phyloP scores from a whole-genome alignment of 352 stramenopile genomes.

The Peronospora belbahrii region DNA sequence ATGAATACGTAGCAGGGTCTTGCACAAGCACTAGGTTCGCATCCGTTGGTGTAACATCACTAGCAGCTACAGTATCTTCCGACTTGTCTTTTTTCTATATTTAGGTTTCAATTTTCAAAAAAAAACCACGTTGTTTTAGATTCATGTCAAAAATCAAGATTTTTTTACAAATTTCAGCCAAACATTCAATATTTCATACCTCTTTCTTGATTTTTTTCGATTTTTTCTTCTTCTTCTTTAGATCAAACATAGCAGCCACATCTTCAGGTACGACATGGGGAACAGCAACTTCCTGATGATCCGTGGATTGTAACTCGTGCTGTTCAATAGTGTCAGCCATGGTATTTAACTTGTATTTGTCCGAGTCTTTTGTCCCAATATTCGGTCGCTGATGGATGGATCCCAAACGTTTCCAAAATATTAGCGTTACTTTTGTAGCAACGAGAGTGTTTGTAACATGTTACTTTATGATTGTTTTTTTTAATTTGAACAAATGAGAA shows the following conservation, averaged over 20 bases:
- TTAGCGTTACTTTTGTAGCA: too few species aligned
- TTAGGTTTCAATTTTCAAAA: too few species aligned
- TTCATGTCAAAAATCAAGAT: too few species aligned
- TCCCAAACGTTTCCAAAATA: too few species aligned
- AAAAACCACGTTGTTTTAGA: too few species aligned
- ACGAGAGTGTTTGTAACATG: too few species aligned
- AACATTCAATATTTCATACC: too few species aligned
- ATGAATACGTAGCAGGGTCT: conserved; percentile 91
- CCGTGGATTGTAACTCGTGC: conserved; percentile 28
- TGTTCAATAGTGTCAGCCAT: conserved; percentile 58
- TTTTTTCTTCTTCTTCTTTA: conserved; percentile 90
- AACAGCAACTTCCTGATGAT: conserved; percentile 32
- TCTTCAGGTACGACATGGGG: conserved; percentile 67
- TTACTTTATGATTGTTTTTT: too few species aligned
- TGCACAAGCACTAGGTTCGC: conserved; percentile 60
- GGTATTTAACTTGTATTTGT: too few species aligned
- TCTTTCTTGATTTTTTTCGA: conserved; percentile 90
- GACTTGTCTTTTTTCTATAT: conserved; percentile 55
- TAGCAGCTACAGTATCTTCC: conserved; percentile 17
- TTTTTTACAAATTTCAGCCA: too few species aligned
- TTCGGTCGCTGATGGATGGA: too few species aligned
- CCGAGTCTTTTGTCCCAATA: too few species aligned
- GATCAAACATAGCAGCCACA: conserved; percentile 85
- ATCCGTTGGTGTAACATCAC: conserved; percentile 26
- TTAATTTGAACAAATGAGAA: not conserved